These are phyloP conservation scores for Pseudogymnoascus sp. DNA, from an alignment of 2,329 filamentous ascomycete species.

Conservation along the genomic window DNA sequence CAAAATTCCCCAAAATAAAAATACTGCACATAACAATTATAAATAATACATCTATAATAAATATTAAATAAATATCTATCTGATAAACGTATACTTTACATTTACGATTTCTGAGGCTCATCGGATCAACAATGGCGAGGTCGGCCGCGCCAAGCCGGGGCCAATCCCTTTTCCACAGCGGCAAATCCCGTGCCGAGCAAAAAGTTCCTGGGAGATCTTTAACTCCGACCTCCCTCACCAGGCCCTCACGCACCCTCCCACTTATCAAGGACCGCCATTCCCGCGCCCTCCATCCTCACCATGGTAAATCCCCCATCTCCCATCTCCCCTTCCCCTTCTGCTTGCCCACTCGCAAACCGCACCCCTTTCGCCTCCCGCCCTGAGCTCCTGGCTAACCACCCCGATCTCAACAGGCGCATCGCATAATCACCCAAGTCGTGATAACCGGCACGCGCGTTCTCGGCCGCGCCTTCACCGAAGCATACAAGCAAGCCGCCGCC, in stretches of 20 bases:
- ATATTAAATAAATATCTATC: background rate
- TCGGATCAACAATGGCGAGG: background rate
- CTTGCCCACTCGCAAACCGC: background rate
- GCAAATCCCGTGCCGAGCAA: constrained; percentile 9
- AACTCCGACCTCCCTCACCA: background rate
- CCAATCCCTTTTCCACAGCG: constrained; percentile 1
- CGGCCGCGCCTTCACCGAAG: constrained; percentile 85
- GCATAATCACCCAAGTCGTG: constrained; percentile 88
- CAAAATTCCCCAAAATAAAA: background rate
- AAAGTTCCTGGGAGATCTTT: constrained; percentile 9
- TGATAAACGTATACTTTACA: background rate
- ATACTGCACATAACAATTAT: background rate
- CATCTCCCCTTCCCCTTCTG: background rate
- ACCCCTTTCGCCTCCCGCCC: background rate
- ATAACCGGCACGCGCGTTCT: constrained; percentile 85
- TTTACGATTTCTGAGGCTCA: background rate
- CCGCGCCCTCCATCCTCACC: background rate
- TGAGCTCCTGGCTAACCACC: background rate
- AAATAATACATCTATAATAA: background rate
- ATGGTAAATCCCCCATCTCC: background rate
- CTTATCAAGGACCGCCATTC: constrained; percentile 4
- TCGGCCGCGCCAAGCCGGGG: background rate
- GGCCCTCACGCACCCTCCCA: background rate
- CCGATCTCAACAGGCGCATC: constrained; percentile 61
- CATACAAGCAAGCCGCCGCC: constrained; percentile 89